Evolutionary conservation across 2,329 filamentous ascomycete species (phyloP).

Genomic region (Phaeomoniella chlamydospora): DNA sequence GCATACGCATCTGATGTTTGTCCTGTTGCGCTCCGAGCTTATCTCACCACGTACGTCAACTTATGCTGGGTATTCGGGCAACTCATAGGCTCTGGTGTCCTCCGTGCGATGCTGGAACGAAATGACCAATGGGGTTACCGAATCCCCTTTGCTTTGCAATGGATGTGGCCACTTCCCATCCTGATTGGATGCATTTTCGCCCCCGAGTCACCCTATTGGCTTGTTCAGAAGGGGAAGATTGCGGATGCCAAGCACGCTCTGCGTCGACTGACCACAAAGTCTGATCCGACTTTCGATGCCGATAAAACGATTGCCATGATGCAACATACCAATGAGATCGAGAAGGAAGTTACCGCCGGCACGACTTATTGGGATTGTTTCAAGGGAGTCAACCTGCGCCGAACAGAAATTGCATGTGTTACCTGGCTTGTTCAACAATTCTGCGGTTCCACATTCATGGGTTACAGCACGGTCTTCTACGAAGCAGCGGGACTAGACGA

Average conservation of each 20-base stretch:
- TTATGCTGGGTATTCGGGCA: constrained; percentile 27
- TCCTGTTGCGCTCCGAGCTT: constrained; percentile 17
- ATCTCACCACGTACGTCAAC: constrained; percentile 22
- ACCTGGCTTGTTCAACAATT: constrained; percentile 20
- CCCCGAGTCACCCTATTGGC: constrained; percentile 38
- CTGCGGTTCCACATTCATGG: constrained; percentile 16
- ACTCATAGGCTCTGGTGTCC: constrained; percentile 19
- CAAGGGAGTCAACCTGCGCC: constrained; percentile 16
- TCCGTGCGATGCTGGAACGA: constrained; percentile 14
- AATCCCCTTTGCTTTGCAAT: constrained; percentile 21
- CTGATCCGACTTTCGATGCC: constrained; percentile 12
- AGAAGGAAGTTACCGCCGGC: constrained; percentile 9
- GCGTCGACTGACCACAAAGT: constrained; percentile 26
- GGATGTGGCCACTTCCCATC: constrained; percentile 14
- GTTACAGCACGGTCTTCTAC: constrained; percentile 20
- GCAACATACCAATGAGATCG: constrained; percentile 19
- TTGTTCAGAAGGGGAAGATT: constrained; percentile 30
- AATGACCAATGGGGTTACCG: constrained; percentile 20
- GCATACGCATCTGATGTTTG: constrained; percentile 24
- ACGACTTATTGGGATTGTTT: constrained; percentile 17
- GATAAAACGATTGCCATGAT: constrained; percentile 22
- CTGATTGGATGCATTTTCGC: constrained; percentile 14
- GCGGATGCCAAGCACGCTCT: constrained; percentile 31
- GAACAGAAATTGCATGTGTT: constrained; percentile 25
- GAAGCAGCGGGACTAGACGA: constrained; percentile 19